Evolutionary conservation across 345 rosid species (phyloP).

Genomic region (Lenwebbia sp.): DNA sequence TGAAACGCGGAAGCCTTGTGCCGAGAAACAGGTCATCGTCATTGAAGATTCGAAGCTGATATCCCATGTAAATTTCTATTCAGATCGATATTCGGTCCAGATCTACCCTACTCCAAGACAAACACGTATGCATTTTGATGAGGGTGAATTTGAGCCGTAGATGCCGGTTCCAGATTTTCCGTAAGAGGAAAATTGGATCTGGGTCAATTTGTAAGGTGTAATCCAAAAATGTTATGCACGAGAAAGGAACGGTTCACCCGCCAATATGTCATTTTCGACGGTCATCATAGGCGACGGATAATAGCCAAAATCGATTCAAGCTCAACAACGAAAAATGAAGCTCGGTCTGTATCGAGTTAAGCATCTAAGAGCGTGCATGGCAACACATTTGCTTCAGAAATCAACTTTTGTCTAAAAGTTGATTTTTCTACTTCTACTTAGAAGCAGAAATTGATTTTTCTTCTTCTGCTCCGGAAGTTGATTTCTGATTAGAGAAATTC

Average conservation of each 20-base stretch:
- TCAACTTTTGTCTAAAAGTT: too few species aligned
- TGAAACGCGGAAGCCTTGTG: too few species aligned
- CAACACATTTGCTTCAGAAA: too few species aligned
- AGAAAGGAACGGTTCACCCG: not conserved
- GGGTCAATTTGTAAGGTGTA: too few species aligned
- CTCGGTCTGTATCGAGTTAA: not conserved
- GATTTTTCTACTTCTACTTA: too few species aligned
- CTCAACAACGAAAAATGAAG: not conserved
- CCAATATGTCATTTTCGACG: not conserved
- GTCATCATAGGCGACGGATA: not conserved
- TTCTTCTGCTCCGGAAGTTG: too few species aligned
- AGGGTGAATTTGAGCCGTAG: not conserved
- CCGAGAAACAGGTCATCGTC: too few species aligned
- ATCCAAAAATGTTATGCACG: not conserved
- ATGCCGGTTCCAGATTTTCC: not conserved
- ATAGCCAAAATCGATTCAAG: not conserved
- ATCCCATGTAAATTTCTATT: too few species aligned
- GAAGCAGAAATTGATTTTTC: too few species aligned
- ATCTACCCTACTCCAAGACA: not conserved
- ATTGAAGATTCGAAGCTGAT: too few species aligned
- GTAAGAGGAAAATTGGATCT: fast-evolving
- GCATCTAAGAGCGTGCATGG: too few species aligned
- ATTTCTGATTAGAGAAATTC: too few species aligned
- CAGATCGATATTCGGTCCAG: fast-evolving
- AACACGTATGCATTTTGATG: not conserved